Conservation (phyloP, 1,139 yeast species). For the Petasospora fabianii region DNA sequence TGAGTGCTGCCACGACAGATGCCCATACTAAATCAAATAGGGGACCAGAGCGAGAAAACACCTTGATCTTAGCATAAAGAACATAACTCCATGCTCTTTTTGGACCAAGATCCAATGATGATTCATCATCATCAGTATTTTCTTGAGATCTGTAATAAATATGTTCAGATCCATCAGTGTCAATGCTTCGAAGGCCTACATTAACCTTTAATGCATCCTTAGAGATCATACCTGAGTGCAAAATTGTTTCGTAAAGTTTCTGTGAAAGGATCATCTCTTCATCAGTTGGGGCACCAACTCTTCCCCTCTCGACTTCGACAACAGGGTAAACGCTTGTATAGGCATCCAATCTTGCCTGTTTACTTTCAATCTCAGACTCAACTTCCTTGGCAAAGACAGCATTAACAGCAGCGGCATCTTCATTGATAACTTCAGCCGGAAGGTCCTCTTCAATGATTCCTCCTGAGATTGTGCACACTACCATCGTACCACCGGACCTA, state of each 20-base stretch:
- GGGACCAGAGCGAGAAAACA: constrained; percentile 80
- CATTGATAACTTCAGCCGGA: constrained; percentile 34
- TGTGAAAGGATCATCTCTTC: constrained; percentile 87
- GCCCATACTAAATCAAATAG: constrained; percentile 75
- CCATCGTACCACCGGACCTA: constrained; percentile 71
- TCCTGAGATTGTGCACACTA: constrained; percentile 71
- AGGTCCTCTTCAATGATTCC: constrained; percentile 57
- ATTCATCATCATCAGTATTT: constrained; percentile 21
- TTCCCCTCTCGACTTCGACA: constrained; percentile 76
- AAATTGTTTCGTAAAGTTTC: constrained; percentile 53
- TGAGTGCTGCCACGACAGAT: constrained; percentile 61
- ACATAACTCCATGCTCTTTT: constrained; percentile 56
- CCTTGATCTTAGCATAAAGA: constrained; percentile 69
- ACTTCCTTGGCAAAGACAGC: constrained; percentile 35
- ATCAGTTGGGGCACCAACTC: constrained; percentile 78
- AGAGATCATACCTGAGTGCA: constrained; percentile 52
- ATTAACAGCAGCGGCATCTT: constrained; percentile 36
- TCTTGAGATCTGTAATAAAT: constrained; percentile 35
- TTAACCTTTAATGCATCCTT: constrained; percentile 42
- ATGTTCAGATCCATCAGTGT: constrained; percentile 34
- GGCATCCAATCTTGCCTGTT: constrained; percentile 19
- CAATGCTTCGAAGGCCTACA: constrained; percentile 50
- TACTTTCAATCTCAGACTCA: constrained; percentile 14
- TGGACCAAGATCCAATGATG: constrained; percentile 31
- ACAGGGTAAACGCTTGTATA: constrained; percentile 64